Percentiles rank a stretch among this genome's conserved stretches.
Evolutionary conservation across 257 asterid species (phyloP).

Genomic region (Lantana camara): DNA sequence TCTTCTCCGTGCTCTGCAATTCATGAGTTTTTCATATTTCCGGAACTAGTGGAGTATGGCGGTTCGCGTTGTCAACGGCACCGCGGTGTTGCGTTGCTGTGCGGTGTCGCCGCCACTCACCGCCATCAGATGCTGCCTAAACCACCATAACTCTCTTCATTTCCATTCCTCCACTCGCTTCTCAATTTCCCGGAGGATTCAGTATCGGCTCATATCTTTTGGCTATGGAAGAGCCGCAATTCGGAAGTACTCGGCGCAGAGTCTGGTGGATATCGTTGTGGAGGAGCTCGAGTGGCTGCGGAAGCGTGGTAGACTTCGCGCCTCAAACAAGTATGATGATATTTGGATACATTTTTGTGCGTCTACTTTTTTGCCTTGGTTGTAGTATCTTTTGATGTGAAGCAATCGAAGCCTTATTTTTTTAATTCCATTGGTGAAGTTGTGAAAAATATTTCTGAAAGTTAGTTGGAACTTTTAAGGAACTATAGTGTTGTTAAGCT

Average conservation of each 20-base stretch:
- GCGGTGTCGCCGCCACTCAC: conserved; percentile 58
- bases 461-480: background rate
- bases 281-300: conserved; percentile 57
- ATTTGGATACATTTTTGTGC: conserved; percentile 1
- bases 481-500: conserved; percentile 17
- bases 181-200: conserved; percentile 36
- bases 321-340: conserved; percentile 65
- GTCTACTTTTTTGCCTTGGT: background rate
- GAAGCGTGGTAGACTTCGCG: conserved; percentile 55
- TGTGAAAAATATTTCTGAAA: background rate
- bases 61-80: conserved; percentile 73
- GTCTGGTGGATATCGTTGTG: conserved; percentile 53
- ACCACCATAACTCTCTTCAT: conserved; percentile 33
- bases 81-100: conserved; percentile 61
- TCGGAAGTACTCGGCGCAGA: conserved; percentile 65
- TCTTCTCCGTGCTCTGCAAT: background rate
- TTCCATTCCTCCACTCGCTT: conserved; percentile 33
- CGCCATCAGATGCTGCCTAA: conserved; percentile 43
- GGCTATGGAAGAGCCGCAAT: conserved; percentile 30
- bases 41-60: conserved; percentile 53
- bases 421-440: background rate
- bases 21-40: conserved; percentile 23
- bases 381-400: conserved; percentile 3
- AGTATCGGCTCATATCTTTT: conserved; percentile 30
- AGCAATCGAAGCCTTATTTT: conserved; percentile 14